These are phyloP conservation scores for Fusarium bactridioides DNA, from an alignment of 2,329 filamentous ascomycete species.

Conservation along the genomic window DNA sequence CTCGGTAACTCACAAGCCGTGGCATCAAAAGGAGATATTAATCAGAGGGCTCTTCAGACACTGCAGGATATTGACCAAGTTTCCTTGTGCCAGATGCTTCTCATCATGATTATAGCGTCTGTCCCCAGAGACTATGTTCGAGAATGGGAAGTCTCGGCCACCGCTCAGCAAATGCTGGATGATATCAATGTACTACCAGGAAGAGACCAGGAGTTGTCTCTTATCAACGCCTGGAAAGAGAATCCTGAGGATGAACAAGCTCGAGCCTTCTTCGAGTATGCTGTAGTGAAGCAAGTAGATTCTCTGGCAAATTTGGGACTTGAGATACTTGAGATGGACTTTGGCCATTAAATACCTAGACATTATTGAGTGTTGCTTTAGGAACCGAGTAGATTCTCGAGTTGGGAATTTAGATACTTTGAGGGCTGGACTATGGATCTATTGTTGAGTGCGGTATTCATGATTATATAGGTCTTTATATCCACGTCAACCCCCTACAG, in stretches of 20 bases:
- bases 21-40: slow-evolving; percentile 33
- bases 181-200: slow-evolving; percentile 58
- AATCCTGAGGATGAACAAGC: slow-evolving; percentile 51
- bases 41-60: slow-evolving; percentile 38
- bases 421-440: background rate
- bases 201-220: slow-evolving; percentile 52
- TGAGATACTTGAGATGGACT: slow-evolving; percentile 52
- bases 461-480: background rate
- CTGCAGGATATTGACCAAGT: slow-evolving; percentile 60
- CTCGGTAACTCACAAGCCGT: slow-evolving; percentile 39
- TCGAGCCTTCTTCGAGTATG: slow-evolving; percentile 57
- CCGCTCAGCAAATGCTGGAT: slow-evolving; percentile 56
- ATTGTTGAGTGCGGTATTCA: background rate
- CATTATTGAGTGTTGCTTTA: background rate
- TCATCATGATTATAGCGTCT: slow-evolving; percentile 57
- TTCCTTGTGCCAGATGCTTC: slow-evolving; percentile 61
- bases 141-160: slow-evolving; percentile 55
- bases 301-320: slow-evolving; percentile 56
- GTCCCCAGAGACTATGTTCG: slow-evolving; percentile 52
- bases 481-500: background rate
- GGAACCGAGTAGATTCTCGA: background rate
- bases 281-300: slow-evolving; percentile 58
- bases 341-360: slow-evolving; percentile 38
- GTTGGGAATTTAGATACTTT: background rate
- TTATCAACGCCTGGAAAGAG: slow-evolving; percentile 55